Evolutionary conservation across 805 yeast genomes (phyloP).

Genomic region (Barnettozyma salicaria): DNA sequence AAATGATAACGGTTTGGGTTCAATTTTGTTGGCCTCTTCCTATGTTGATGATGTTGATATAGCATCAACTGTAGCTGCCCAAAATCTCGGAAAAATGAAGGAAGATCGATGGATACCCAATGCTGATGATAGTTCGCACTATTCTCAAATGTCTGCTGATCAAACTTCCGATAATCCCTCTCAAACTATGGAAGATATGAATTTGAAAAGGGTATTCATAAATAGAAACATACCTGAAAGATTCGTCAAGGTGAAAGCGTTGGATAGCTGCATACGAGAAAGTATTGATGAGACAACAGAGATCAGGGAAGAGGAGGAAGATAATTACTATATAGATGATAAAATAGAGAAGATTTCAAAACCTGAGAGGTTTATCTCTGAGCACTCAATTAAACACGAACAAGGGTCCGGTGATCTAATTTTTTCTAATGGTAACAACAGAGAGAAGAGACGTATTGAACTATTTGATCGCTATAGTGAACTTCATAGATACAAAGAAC

Average conservation of each 20-base stretch:
- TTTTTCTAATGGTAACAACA: constrained; percentile 26
- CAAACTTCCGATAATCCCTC: too few relatives aligned
- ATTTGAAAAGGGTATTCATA: constrained; percentile 4
- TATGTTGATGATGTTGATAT: not conserved
- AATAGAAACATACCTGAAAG: constrained; percentile 5
- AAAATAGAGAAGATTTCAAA: too few relatives aligned
- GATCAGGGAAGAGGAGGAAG: not conserved
- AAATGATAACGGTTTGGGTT: constrained; percentile 2
- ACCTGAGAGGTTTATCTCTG: not conserved
- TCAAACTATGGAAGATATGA: not conserved
- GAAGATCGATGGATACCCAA: too few relatives aligned
- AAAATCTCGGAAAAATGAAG: too few relatives aligned
- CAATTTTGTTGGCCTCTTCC: constrained; percentile 1
- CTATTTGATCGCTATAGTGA: constrained; percentile 21
- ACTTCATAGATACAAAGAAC: constrained; percentile 17
- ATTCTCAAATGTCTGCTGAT: too few relatives aligned
- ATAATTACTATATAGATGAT: not conserved
- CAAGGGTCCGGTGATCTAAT: constrained; percentile 15
- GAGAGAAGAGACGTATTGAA: constrained; percentile 25
- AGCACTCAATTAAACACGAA: too few relatives aligned
- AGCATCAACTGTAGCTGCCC: too few relatives aligned
- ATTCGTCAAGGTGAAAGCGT: not conserved
- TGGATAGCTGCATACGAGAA: not conserved
- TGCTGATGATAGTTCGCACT: too few relatives aligned
- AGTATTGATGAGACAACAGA: not conserved